Evolutionary conservation across 2,329 filamentous ascomycete genomes (phyloP), one percentile per base, ranked within the genome.

Genomic region (Aspergillus persii): DNA sequence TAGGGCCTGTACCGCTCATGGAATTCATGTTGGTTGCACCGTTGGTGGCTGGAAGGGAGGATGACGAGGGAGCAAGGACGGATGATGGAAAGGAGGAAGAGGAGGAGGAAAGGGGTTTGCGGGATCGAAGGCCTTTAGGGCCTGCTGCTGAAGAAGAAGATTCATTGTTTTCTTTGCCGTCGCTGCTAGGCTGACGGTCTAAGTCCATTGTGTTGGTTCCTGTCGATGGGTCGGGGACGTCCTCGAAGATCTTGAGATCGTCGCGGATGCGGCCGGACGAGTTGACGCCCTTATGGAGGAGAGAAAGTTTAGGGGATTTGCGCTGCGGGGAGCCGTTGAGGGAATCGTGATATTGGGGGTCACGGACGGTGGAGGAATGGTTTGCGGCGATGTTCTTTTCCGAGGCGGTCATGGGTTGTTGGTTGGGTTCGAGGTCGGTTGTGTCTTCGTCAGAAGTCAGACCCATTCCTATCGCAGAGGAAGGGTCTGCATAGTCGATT

Each of bases 301-400:
- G 56, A 9, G 67, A 66, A 18, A 73, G 69, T 60, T 74, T 76
- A 0, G 74, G 73, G 1, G 74, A 73, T 64, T 78, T 78, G 8
- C 72, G 63, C 18, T 67, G 67, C 11, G 68, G 71, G 8, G 68
- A 69, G 44, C 49, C 30, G 39, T 64, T 64, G 3, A 58, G 57
- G 36, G 36, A 15, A 15, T 41, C 12, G 15, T 41, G 12, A 15
- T 41, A 41, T 41, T 41, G 36, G 36, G 36, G 36, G 36, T 41
- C 36, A 15, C 36, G 12, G 36, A 41, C 5, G 36, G 12, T 12
- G 36, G 36, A 41, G 44, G 58, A 57, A 49, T 60, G 58, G 50
- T 78, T 78, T 11, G 75, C 76, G 8, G 70, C 70, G 56, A 80
- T 77, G 50, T 79, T 80, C 57, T 71, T 69, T 49, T 78, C 75